Base-by-base conservation (phyloP, 176 grass and related monocot genomes). In the Carex parvula region DNA sequence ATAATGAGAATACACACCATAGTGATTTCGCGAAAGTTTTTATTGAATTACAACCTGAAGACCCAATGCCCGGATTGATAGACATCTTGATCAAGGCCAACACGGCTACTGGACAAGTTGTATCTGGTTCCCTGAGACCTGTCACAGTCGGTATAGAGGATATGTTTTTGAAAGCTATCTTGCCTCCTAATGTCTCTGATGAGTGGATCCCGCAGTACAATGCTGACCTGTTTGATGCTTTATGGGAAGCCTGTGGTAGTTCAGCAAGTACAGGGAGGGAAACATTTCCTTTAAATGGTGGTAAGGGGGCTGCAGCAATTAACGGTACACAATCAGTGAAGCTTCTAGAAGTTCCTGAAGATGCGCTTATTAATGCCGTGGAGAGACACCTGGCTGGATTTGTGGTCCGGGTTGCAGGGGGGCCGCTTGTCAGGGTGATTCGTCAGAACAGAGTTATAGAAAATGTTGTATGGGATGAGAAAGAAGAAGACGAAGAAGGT, bases 81-180 rank as follows among this genome's bases (percentile, higher is more conserved):
- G 83, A 98, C 84, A 87, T 91, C 35, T 84, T 81, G 39, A 86
- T 98, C 3, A 83, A 84, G 58, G 92, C 95, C 83, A 98, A 98
- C 84, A 89, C 84, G 29, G 92, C 88, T 60, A 90, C 92, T 81
- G 94, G 88, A 35, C 85, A 94, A 83, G 84, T 94, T 63, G 62
- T 98, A 56, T 93, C 84, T 61, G 95, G 95, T 15, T 85, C 79
- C 57, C 91, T 98, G 81, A 83, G 89, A 82, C 89, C 87, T 4
- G 70, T 98, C 79, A 87, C 82, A 85, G 60, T 98, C 85, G 92
- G 95, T 61, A 94, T 98, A 29, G 95, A 98, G 86, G 95, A 98
- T 62, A 93, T 98, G 95, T 98, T 94, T 84, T 79, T 93, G 60
- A 94, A 86, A 88, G 84, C 84, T 59, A 87, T 22, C 8, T 5